These are phyloP conservation scores for Thuja plicata DNA, from an alignment of 83 land plant genomes.

Conservation along the genomic window DNA sequence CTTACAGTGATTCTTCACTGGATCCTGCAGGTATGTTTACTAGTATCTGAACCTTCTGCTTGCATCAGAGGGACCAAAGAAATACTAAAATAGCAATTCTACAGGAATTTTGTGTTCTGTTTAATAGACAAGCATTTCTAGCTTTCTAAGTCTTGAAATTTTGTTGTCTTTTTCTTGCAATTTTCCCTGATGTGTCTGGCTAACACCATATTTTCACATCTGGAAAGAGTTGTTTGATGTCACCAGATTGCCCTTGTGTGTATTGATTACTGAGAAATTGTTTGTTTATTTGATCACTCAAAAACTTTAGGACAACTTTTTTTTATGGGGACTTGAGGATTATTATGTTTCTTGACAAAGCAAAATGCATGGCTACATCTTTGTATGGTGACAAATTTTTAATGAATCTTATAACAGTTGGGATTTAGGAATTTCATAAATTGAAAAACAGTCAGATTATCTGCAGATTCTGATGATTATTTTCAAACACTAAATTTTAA, in stretches of 20 bases:
- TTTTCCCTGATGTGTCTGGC: not conserved
- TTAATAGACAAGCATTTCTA: not conserved
- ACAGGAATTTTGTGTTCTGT: not conserved
- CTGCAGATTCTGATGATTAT: not conserved
- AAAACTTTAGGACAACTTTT: not conserved
- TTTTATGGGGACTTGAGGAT: not conserved
- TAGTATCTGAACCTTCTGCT: not conserved
- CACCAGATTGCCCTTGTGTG: not conserved
- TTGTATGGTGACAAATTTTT: not conserved
- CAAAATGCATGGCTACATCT: not conserved
- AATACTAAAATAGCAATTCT: not conserved
- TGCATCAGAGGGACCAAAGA: not conserved
- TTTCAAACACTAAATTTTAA: not conserved
- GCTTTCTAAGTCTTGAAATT: not conserved
- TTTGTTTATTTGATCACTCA: not conserved
- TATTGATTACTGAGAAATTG: not conserved
- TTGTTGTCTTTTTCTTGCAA: not conserved
- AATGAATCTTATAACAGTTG: not conserved
- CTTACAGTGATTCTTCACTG: conserved; percentile 1
- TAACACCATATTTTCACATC: not conserved
- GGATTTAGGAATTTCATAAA: not conserved
- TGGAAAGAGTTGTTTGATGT: not conserved
- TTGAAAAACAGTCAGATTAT: not conserved
- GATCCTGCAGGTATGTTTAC: not conserved
- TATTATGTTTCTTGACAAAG: not conserved